Percentiles rank a stretch among this genome's conserved stretches.
These are phyloP conservation scores for Holtermannia corniformis DNA, from an alignment of 768 basidiomycete genomes.

Conservation along the genomic window DNA sequence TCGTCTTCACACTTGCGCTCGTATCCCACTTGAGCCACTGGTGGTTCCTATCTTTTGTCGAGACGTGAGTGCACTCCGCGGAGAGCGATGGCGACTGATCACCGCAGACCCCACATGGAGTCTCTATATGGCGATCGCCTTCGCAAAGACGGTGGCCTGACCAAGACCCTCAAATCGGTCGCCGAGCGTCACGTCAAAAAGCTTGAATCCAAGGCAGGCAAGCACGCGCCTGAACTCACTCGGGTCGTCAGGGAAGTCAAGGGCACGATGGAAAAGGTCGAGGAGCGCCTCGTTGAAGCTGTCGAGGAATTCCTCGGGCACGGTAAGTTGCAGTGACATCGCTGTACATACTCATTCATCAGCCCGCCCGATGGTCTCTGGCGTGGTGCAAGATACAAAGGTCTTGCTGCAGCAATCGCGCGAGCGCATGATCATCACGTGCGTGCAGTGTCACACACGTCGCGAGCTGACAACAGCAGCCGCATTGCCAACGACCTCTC, in stretches of 20 bases:
- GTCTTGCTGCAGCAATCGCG: constrained; percentile 80
- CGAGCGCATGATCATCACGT: constrained; percentile 88
- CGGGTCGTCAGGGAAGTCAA: constrained; percentile 82
- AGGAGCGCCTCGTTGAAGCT: constrained; percentile 82
- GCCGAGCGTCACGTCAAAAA: constrained; percentile 71
- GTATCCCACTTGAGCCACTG: constrained; percentile 78
- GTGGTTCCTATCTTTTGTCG: constrained; percentile 91
- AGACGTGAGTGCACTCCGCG: constrained; percentile 80
- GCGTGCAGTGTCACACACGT: constrained; percentile 32
- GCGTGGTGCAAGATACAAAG: constrained; percentile 88
- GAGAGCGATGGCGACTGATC: background rate
- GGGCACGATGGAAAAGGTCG: constrained; percentile 91
- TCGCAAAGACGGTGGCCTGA: constrained; percentile 91
- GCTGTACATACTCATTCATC: background rate
- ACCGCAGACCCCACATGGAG: constrained; percentile 85
- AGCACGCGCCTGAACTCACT: constrained; percentile 71
- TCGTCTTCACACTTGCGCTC: constrained; percentile 76
- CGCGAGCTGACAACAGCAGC: constrained; percentile 42
- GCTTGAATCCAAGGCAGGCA: constrained; percentile 63
- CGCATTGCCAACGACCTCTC: constrained; percentile 76
- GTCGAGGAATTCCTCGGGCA: constrained; percentile 88
- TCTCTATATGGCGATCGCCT: constrained; percentile 88
- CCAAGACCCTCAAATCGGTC: constrained; percentile 93
- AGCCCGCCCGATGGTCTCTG: constrained; percentile 83
- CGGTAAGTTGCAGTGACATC: constrained; percentile 50